Conservation (phyloP, 768 basidiomycete genomes). For the Suillus americanus region DNA sequence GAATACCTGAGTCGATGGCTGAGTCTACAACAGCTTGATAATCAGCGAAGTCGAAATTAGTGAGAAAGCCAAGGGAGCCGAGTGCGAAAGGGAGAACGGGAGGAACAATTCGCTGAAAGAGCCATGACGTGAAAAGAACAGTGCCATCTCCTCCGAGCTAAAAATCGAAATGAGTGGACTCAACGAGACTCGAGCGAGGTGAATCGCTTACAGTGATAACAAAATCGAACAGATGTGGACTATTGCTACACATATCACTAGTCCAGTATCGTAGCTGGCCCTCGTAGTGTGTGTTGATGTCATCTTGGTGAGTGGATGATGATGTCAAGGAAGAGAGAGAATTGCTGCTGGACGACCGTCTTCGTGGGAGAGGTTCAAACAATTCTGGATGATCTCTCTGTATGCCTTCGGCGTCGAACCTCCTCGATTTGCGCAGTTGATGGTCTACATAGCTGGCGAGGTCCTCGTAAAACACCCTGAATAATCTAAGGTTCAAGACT, state of each 20-base stretch:
- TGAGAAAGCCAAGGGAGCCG: conserved; percentile 96
- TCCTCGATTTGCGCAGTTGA: conserved; percentile 83
- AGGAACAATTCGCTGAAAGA: conserved; percentile 98
- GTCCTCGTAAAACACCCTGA: conserved; percentile 16
- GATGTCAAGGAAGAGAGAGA: conserved; percentile 59
- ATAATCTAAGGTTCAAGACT: conserved; percentile 26
- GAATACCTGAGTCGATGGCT: conserved; percentile 88
- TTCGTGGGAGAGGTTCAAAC: conserved; percentile 75
- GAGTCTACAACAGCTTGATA: conserved; percentile 84
- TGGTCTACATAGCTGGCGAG: conserved; percentile 83
- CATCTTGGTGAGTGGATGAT: conserved; percentile 41
- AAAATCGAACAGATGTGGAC: conserved; percentile 94
- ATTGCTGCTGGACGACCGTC: conserved; percentile 68
- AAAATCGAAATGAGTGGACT: conserved; percentile 14
- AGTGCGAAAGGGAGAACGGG: conserved; percentile 97
- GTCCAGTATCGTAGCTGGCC: conserved; percentile 99
- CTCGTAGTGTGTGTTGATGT: conserved; percentile 49
- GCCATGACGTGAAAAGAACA: conserved; percentile 97
- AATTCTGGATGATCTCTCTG: conserved; percentile 84
- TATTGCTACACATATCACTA: conserved; percentile 88
- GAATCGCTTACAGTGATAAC: conserved; percentile 83
- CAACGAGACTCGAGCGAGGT: background rate
- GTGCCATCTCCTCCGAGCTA: conserved; percentile 99
- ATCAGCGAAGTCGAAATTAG: conserved; percentile 92
- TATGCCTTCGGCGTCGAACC: conserved; percentile 93